Evolutionary conservation across 208 protist genomes (phyloP).

Genomic region (Wallacemonas sp.): DNA sequence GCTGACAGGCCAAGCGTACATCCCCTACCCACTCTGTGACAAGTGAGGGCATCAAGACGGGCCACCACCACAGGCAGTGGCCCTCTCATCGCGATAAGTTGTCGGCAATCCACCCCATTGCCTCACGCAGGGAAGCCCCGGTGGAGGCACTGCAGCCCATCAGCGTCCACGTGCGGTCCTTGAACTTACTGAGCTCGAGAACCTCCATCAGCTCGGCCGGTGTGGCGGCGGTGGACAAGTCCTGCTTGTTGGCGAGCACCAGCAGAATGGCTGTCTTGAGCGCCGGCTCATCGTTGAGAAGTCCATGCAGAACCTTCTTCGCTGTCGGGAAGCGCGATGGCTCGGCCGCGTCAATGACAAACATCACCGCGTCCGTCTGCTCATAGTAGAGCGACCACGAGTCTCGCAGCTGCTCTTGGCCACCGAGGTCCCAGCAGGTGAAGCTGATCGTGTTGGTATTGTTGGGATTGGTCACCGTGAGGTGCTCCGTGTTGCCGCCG

Average conservation of each 20-base stretch:
- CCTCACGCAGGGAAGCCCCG: slow-evolving; percentile 90
- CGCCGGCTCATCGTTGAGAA: slow-evolving; percentile 85
- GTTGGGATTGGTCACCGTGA: slow-evolving; percentile 97
- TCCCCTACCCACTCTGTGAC: no score
- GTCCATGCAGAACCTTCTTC: slow-evolving; percentile 77
- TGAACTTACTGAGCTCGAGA: slow-evolving; percentile 88
- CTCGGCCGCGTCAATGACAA: slow-evolving; percentile 94
- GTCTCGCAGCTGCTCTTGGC: slow-evolving; percentile 91
- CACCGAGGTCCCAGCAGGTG: slow-evolving; percentile 98
- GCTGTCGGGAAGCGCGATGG: slow-evolving; percentile 65
- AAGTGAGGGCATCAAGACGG: slow-evolving; percentile 2
- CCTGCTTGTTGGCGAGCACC: slow-evolving; percentile 97
- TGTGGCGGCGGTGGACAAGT: slow-evolving; percentile 82
- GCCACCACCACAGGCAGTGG: no score
- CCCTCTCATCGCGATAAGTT: slow-evolving; percentile 40
- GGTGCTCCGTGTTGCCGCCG: slow-evolving; percentile 95
- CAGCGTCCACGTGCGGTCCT: slow-evolving; percentile 93
- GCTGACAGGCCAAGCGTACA: no score
- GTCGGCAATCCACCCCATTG: slow-evolving; percentile 92
- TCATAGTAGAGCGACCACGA: slow-evolving; percentile 97
- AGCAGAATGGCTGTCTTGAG: slow-evolving; percentile 88
- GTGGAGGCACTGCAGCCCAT: slow-evolving; percentile 94
- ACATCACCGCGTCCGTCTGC: slow-evolving; percentile 94
- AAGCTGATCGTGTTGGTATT: slow-evolving; percentile 84
- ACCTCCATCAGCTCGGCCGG: slow-evolving; percentile 85